Evolutionary conservation across 208 protist species (phyloP).

Genomic region (Leptomonas seymouri): DNA sequence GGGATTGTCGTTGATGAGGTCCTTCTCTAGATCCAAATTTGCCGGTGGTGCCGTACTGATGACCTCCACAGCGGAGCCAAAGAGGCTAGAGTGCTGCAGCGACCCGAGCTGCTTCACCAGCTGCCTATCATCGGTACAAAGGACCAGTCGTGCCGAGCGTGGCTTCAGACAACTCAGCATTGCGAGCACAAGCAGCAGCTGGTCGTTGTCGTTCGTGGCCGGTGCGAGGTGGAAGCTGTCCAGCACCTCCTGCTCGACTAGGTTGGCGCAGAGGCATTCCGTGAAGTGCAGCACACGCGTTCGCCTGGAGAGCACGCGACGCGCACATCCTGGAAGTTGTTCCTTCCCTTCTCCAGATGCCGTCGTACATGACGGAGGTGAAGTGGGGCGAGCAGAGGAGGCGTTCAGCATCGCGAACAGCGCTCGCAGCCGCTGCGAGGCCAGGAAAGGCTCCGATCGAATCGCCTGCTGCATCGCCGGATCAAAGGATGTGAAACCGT

Average conservation of each 20-base stretch:
- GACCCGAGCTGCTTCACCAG: constrained; percentile 30
- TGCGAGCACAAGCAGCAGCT: constrained; percentile 67
- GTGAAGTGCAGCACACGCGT: constrained; percentile 78
- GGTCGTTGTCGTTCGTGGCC: constrained; percentile 60
- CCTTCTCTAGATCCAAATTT: constrained; percentile 39
- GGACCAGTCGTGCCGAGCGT: constrained; percentile 34
- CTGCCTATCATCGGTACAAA: constrained; percentile 72
- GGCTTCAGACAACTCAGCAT: constrained; percentile 63
- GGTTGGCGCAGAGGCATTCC: constrained; percentile 73
- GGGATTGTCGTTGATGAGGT: constrained; percentile 80
- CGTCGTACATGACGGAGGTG: background rate
- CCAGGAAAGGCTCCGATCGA: constrained; percentile 55
- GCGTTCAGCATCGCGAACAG: constrained; percentile 47
- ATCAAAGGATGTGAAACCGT: constrained; percentile 62
- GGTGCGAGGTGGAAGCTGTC: constrained; percentile 31
- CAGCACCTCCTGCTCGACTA: constrained; percentile 14
- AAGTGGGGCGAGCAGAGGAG: background rate
- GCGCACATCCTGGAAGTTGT: too few relatives aligned
- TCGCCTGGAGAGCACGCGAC: background rate
- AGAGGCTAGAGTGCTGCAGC: constrained; percentile 29
- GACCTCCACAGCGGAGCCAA: constrained; percentile 43
- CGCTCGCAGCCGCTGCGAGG: constrained; percentile 67
- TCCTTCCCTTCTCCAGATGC: background rate
- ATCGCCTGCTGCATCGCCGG: constrained; percentile 55
- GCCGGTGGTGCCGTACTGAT: constrained; percentile 55